A percentile compares a stretch with the other conserved stretches of the same genome.
Evolutionary conservation across 768 basidiomycete genomes (phyloP).

Genomic region (Gloeopeniophorella convolvens): DNA sequence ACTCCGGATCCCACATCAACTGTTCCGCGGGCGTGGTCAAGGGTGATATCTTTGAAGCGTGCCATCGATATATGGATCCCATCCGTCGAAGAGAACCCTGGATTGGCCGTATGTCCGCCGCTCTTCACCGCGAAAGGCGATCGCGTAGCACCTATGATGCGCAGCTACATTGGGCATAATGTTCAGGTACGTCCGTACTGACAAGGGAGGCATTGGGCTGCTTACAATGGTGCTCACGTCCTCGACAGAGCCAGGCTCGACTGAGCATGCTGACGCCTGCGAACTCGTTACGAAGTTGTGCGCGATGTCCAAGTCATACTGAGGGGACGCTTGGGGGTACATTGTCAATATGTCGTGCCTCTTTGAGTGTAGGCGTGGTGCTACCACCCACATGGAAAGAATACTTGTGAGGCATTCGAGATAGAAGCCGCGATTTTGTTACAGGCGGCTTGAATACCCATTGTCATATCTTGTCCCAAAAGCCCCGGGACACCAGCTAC

Average conservation of each 20-base stretch:
- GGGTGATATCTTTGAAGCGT: constrained; percentile 13
- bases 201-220: too few relatives aligned
- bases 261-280: constrained; percentile 13
- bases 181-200: too few relatives aligned
- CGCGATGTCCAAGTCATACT: constrained; percentile 4
- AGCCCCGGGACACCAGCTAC: too few relatives aligned
- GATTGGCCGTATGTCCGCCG: constrained; percentile 22
- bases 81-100: constrained; percentile 24
- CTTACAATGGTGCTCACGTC: constrained; percentile 19
- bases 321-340: constrained; percentile 2
- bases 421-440: not conserved
- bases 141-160: constrained; percentile 3
- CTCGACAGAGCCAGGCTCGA: constrained; percentile 18
- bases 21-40: not conserved
- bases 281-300: constrained; percentile 4
- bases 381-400: not conserved
- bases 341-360: not conserved
- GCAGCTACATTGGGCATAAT: not conserved
- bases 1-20: constrained; percentile 21
- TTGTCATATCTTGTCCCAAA: too few relatives aligned
- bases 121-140: constrained; percentile 19
- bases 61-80: constrained; percentile 26
- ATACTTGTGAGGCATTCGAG: not conserved
- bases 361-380: too few relatives aligned
- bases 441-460: too few relatives aligned